These are phyloP conservation scores for Haplosporangium gracile DNA, from an alignment of 192 early-diverging fungal genomes.

Conservation along the genomic window DNA sequence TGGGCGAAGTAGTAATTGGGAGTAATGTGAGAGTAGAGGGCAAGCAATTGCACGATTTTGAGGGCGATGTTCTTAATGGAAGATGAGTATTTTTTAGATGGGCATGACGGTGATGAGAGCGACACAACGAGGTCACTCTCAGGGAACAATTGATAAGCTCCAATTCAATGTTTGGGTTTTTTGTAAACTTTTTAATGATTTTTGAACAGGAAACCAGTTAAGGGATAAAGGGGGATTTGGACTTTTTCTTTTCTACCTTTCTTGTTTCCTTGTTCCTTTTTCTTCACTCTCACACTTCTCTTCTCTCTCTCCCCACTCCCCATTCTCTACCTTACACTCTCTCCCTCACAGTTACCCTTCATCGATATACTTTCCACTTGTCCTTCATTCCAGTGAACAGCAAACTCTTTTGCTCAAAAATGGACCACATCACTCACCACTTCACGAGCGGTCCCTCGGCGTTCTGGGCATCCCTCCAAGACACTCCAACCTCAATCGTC, in stretches of 20 bases:
- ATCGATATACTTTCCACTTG: not conserved
- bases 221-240: not conserved
- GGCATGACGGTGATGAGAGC: no score
- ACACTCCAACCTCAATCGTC: constrained; percentile 5
- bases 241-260: not conserved
- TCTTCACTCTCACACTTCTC: not conserved
- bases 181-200: no score
- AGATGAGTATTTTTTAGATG: no score
- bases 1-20: no score
- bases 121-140: no score
- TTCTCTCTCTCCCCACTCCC: not conserved
- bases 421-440: not conserved
- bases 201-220: no score
- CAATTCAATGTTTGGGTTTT: no score
- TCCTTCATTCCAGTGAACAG: not conserved
- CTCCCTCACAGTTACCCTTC: not conserved
- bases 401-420: no score
- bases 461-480: not conserved
- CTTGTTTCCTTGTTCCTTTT: not conserved
- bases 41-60: no score
- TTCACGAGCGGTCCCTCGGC: not conserved
- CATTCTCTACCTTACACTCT: not conserved
- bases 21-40: no score
- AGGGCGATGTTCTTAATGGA: no score
- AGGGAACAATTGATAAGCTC: no score